A percentile compares a stretch with the other conserved stretches of the same genome.
These are phyloP conservation scores for Stevia rebaudiana DNA, from an alignment of 140 eudicot genomes.

Conservation along the genomic window DNA sequence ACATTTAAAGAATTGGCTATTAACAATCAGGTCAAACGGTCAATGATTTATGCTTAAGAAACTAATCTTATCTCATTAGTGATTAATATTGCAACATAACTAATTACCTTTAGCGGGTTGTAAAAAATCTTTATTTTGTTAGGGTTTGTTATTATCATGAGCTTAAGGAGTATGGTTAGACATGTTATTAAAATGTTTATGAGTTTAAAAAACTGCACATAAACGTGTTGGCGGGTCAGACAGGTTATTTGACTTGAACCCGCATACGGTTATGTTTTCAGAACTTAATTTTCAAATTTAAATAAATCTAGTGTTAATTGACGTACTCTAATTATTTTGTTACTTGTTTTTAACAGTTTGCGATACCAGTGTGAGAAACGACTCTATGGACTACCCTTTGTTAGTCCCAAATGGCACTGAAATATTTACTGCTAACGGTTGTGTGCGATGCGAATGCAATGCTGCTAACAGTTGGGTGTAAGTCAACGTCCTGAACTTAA, in stretches of 20 bases:
- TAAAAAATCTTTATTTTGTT: no score
- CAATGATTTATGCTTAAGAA: no score
- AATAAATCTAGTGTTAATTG: background rate
- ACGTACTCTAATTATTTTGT: background rate
- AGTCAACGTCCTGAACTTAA: constrained; percentile 27
- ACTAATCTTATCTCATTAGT: background rate
- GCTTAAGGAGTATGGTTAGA: no score
- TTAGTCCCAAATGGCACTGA: constrained; percentile 57
- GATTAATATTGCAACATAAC: background rate
- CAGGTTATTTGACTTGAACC: constrained; percentile 7
- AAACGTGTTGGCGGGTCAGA: background rate
- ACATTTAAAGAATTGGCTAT: background rate
- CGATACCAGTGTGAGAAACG: constrained; percentile 33
- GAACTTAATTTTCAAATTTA: background rate
- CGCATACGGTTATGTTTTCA: background rate
- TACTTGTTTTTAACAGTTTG: constrained; percentile 43
- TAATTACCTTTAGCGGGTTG: no score
- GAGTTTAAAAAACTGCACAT: background rate
- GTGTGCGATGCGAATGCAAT: constrained; percentile 58
- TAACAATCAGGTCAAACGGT: background rate
- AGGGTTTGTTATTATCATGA: no score
- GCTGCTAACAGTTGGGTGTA: constrained; percentile 64
- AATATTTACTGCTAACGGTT: constrained; percentile 45
- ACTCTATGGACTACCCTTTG: constrained; percentile 66
- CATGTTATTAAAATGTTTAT: background rate